Evolutionary conservation across 163 green algal species (phyloP), one percentile per base, ranked within the genome.

Genomic region (Scenedesmus sp.): DNA sequence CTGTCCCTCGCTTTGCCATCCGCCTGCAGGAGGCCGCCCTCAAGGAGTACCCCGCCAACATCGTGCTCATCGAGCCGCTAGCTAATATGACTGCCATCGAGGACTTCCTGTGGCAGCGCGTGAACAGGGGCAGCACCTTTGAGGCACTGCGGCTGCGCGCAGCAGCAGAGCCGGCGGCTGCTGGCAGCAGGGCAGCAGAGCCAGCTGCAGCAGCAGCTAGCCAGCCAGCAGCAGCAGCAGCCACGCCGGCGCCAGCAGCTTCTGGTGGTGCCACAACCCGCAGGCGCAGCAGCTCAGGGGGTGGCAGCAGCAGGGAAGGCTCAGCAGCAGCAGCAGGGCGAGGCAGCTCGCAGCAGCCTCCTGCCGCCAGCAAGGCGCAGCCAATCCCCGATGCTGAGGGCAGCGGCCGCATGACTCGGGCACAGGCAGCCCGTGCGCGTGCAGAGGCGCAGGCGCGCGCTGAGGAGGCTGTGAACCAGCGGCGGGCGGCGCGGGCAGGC

Each of bases 1-100:
- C 66, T 26, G 76, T 84, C 83, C 85, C 62, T 92, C 8, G 66
- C 70, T 4, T 52, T 79, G 23, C 23, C 2, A 4, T 26, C 60
- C 83, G 70, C 55, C 56, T 81, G 57, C 26, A 92, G n/a, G 96
- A 97, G 76, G 60, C 23, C 10, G 76, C 86, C 8, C 94, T 99
- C 76, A 91, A 96, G 7, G 98, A 99, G 87, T 99, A 99, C 95
- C 95, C 93, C 26, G 84, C 92, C 81, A 99, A 98, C 91, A 94
- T 99, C 13, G 98, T 99, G 64, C 94, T 99, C 0, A 99, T 99
- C 23, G 98, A 99, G 94, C 98, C 98, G 0, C 95, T 99, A 23
- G 98, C 98, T 20, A 99, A 96, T 70, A 97, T 99, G 91, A 88
- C 84, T 23, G 97, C 98, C 13, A 96, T 99, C n/a, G 98, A 99